phyloP scores from a whole-genome alignment of 1,139 yeast genomes.

The Scheffersomyces parashehatae region DNA sequence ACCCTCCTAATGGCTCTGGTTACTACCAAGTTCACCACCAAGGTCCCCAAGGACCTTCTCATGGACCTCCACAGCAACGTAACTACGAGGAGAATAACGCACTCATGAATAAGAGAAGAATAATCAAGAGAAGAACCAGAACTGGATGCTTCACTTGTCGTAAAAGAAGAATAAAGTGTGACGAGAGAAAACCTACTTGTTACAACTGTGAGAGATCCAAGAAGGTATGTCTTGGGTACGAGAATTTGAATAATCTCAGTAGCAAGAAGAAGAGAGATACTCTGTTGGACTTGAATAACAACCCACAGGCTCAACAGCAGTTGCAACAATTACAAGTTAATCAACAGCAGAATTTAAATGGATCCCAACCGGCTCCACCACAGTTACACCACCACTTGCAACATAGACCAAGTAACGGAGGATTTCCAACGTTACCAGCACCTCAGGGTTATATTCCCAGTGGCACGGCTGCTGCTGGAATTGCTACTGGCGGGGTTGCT shows the following conservation, averaged over 20 bases:
- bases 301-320: background rate
- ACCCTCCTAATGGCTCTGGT: conserved; percentile 5
- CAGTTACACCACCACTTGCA: background rate
- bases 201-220: conserved; percentile 71
- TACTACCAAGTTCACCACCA: conserved; percentile 6
- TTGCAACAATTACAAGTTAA: background rate
- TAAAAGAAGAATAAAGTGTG: conserved; percentile 29
- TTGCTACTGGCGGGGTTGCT: conserved; percentile 5
- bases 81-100: conserved; percentile 33
- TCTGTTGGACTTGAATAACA: conserved; percentile 8
- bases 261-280: conserved; percentile 13
- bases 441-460: background rate
- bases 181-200: conserved; percentile 63
- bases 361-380: too few relatives aligned
- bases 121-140: conserved; percentile 33
- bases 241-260: conserved; percentile 20
- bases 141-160: conserved; percentile 33
- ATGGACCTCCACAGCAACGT: conserved; percentile 4
- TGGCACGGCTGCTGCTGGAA: background rate
- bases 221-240: conserved; percentile 71
- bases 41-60: conserved; percentile 3
- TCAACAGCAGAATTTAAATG: background rate
- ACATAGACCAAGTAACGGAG: background rate
- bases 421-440: background rate
- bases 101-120: conserved; percentile 40